Evolutionary conservation across 441 rosid genomes (phyloP).

Genomic region (Aleurites moluccanus): DNA sequence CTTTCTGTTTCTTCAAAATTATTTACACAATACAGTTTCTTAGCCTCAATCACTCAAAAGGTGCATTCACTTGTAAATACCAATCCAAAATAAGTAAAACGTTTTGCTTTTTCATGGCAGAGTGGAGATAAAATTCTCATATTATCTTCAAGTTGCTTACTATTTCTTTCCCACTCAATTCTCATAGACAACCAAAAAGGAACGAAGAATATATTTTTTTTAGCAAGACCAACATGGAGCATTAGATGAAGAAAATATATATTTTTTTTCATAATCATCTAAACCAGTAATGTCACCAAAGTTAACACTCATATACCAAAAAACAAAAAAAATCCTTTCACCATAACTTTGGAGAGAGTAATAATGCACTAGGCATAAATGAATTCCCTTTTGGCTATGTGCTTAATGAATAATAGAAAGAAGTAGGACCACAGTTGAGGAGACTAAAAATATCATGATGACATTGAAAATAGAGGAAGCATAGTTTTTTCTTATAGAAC

Average conservation of each 20-base stretch:
- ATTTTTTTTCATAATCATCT: neutral
- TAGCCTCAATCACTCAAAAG: neutral
- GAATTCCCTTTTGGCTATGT: neutral
- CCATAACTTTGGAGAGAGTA: neutral
- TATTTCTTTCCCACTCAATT: neutral
- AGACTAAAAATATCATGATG: neutral
- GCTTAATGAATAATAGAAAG: neutral
- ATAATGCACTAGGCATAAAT: neutral
- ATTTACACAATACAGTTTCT: neutral
- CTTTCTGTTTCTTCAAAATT: neutral
- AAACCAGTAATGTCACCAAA: too few relatives aligned
- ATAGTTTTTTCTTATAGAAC: neutral
- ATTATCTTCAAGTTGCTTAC: too few relatives aligned
- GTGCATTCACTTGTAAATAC: neutral
- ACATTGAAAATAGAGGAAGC: neutral
- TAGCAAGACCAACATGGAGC: neutral
- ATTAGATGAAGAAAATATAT: neutral
- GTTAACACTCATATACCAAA: neutral
- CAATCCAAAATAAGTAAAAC: neutral
- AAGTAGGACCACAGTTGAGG: neutral
- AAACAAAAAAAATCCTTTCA: neutral
- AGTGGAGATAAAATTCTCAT: neutral
- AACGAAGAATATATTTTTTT: neutral
- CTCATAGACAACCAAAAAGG: neutral
- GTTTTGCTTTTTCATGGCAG: neutral